Base-by-base conservation (phyloP, 2,329 filamentous ascomycete species). In the Fusarium sp. region DNA sequence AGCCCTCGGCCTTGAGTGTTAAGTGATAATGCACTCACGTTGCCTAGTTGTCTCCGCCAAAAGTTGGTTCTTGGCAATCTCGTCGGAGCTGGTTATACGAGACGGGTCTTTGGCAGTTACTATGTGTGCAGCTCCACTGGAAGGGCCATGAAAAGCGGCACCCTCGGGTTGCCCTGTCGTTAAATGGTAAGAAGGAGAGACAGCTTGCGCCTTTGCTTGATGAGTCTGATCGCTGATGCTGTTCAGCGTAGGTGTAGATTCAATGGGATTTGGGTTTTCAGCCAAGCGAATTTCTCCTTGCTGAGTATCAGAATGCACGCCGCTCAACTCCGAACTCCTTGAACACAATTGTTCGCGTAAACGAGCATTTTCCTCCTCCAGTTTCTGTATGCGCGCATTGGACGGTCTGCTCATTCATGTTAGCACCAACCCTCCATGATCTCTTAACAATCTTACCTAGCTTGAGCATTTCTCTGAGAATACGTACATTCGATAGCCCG, bases 311-410 rank as follows among this genome's bases (percentile, higher is more conserved):
- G 33, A 18, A 40, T 35, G 18, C 3, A 32, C 19, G 2, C 6
- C 6, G 0, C 37, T 38, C 11, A 18, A 6, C 1, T 10, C 30
- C 0, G 47, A 23, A 25, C 50, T 75, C 64, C 21, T 58, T 10
- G 37, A 74, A 66, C 42, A 67, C 38, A 30, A 78, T 75, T 81
- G 82, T 80, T 74, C 23, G 12, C 72, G 64, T 4, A 85, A 62
- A 52, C 80, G 66, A 15, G 80, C 80, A 19, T 83, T 84, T 46
- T 85, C 83, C 44, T 83, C 79, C 15, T 75, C 71, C 35, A 85
- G 60, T 77, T 79, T 81, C 10, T 64, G 61, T 16, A 74, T 77
- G 5, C 80, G 82, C 12, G 82, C 80, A n/a, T 76, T 76, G 0
- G 74, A 76, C 5, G 74, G 74, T 2, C 74, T 74, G 1, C 1